Conservation (phyloP, 352 stramenopile genomes). For the Phytophthora pisi region DNA sequence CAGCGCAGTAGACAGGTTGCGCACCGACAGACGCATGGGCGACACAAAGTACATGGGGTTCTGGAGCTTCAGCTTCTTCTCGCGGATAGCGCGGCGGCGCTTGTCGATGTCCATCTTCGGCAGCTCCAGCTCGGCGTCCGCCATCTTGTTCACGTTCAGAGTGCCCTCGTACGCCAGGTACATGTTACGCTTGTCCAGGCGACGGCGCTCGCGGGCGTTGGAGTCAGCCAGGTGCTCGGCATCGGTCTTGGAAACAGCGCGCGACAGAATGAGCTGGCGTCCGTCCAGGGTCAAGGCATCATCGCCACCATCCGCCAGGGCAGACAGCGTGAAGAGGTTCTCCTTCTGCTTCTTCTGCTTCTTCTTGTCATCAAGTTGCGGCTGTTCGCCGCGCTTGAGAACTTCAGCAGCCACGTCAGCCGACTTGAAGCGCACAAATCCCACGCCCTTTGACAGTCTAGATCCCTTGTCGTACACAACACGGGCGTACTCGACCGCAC, state of each 20-base stretch:
- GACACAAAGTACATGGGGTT: constrained; percentile 98
- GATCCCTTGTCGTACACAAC: constrained; percentile 84
- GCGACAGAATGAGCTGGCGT: constrained; percentile 77
- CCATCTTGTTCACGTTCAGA: constrained; percentile 92
- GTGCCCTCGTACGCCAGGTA: constrained; percentile 96
- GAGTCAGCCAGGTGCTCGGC: constrained; percentile 63
- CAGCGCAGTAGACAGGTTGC: constrained; percentile 89
- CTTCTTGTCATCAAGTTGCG: constrained; percentile 43
- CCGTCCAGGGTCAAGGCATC: constrained; percentile 78
- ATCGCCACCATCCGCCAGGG: constrained; percentile 60
- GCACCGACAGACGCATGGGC: constrained; percentile 92
- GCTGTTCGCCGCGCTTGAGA: constrained; percentile 56
- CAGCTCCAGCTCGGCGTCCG: constrained; percentile 84
- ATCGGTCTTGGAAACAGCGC: constrained; percentile 73
- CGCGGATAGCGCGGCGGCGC: constrained; percentile 88
- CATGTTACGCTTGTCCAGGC: constrained; percentile 95
- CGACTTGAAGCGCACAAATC: constrained; percentile 83
- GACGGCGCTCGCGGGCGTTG: constrained; percentile 61
- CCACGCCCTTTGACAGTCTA: constrained; percentile 81
- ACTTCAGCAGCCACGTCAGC: constrained; percentile 58
- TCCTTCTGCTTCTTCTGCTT: constrained; percentile 67
- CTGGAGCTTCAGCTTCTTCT: constrained; percentile 97
- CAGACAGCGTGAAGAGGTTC: constrained; percentile 68
- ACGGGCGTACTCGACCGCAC: constrained; percentile 78
- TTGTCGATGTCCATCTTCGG: constrained; percentile 95